A percentile compares a stretch with the other conserved stretches of the same genome.
These are phyloP conservation scores for Powellomyces hirtus DNA, from an alignment of 192 early-diverging fungal species.

Conservation along the genomic window DNA sequence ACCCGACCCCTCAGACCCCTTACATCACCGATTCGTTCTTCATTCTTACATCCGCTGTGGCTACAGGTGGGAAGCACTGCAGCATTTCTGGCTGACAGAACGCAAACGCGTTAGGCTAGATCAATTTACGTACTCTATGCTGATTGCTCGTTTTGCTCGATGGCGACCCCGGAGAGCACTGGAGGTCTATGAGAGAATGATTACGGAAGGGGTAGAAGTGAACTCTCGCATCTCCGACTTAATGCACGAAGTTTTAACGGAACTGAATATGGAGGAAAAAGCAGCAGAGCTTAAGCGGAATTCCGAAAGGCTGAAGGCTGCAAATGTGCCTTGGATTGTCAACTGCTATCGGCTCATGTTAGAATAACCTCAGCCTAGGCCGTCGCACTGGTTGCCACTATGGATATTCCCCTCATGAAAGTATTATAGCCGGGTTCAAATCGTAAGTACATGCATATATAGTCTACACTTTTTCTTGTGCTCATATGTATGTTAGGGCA, in stretches of 20 bases:
- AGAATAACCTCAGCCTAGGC: too few species aligned
- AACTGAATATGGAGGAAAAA: not conserved
- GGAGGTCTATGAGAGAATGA: constrained; percentile 9
- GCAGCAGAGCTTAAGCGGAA: not conserved
- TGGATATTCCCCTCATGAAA: too few species aligned
- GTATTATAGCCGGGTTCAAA: too few species aligned
- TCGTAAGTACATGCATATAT: too few species aligned
- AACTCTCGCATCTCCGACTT: not conserved
- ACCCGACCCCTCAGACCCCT: not conserved
- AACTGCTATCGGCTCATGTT: too few species aligned
- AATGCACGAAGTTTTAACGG: constrained; percentile 8
- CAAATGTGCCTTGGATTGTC: too few species aligned
- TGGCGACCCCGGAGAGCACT: not conserved
- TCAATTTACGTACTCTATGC: not conserved
- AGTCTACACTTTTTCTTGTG: too few species aligned
- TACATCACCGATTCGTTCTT: constrained; percentile 4
- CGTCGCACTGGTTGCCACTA: too few species aligned
- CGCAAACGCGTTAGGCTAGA: not conserved
- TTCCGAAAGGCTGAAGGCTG: too few species aligned
- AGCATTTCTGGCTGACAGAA: not conserved
- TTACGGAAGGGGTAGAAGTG: not conserved
- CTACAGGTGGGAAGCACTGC: not conserved
- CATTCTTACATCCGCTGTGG: not conserved
- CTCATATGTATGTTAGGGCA: constrained; percentile 1
- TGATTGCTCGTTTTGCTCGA: constrained; percentile 3